phyloP scores from a whole-genome alignment of 2,329 filamentous ascomycete species.

The Ophiostoma tasmaniense region DNA sequence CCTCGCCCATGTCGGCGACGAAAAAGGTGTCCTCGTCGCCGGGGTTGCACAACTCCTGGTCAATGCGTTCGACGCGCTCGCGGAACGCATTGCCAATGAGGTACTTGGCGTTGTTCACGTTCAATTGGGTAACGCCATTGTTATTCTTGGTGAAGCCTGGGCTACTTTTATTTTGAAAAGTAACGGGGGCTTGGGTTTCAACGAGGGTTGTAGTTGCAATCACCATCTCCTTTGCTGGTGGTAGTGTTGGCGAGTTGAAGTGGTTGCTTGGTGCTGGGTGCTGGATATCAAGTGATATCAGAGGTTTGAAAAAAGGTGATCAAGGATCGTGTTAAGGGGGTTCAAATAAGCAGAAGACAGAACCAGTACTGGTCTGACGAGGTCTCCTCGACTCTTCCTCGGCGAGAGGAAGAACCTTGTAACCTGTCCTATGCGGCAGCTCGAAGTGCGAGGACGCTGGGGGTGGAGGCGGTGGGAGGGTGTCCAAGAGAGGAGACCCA shows the following conservation, averaged over 20 bases:
- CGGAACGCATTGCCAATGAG: conserved; percentile 82
- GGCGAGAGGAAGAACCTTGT: conserved; percentile 96
- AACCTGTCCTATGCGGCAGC: conserved; percentile 99
- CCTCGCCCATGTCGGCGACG: conserved; percentile 93
- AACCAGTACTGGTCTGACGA: conserved; percentile 84
- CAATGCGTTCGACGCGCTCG: conserved; percentile 72
- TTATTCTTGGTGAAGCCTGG: conserved; percentile 40
- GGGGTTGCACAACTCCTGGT: conserved; percentile 79
- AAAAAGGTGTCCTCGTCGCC: conserved; percentile 98
- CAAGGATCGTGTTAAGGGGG: conserved; percentile 67
- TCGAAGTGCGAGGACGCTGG: conserved; percentile 58
- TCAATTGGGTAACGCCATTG: conserved; percentile 30
- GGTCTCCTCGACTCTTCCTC: conserved; percentile 99
- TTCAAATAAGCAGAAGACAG: conserved; percentile 89
- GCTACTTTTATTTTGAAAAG: conserved; percentile 39
- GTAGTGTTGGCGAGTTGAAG: not conserved
- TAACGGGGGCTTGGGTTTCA: conserved; percentile 42
- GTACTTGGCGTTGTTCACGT: conserved; percentile 55
- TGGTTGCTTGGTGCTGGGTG: not conserved
- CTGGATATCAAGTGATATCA: not conserved
- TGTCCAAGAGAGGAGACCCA: conserved; percentile 44
- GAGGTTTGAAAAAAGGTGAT: not conserved
- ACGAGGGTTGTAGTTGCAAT: conserved; percentile 51
- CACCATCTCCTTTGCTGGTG: conserved; percentile 45
- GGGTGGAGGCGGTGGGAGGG: conserved; percentile 39